A percentile compares a stretch with the other conserved stretches of the same genome.
These are phyloP conservation scores for Daedaleopsis sinensis DNA, from an alignment of 768 basidiomycete species.

Conservation along the genomic window DNA sequence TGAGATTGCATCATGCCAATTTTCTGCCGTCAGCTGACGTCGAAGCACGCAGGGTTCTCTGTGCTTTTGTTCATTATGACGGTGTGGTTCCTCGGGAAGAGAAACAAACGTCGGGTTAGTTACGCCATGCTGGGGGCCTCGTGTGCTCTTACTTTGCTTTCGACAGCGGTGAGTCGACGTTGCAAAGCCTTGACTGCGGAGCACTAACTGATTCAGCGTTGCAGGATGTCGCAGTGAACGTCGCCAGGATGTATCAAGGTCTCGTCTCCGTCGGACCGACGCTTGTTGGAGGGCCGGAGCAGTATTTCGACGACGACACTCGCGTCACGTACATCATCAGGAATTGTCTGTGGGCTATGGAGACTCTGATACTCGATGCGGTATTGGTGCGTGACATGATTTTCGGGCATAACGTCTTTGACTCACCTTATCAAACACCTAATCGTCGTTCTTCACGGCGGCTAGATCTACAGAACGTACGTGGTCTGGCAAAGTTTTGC, in stretches of 20 bases:
- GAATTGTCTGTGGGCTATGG: slow-evolving; percentile 4
- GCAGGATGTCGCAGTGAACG: slow-evolving; percentile 22
- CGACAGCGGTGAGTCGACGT: slow-evolving; percentile 21
- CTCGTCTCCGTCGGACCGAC: slow-evolving; percentile 11
- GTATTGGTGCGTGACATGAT: slow-evolving; percentile 20
- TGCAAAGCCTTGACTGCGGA: not conserved
- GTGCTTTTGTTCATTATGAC: slow-evolving; percentile 26
- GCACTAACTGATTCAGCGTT: not conserved
- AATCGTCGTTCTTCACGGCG: too few relatives aligned
- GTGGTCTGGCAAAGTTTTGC: slow-evolving; percentile 1
- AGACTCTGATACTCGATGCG: slow-evolving; percentile 21
- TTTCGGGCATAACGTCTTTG: not conserved
- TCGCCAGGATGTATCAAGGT: slow-evolving; percentile 9
- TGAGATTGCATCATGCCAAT: not conserved
- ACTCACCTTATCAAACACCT: not conserved
- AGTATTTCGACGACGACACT: slow-evolving; percentile 7
- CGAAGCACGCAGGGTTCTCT: slow-evolving; percentile 19
- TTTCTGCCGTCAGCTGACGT: not conserved
- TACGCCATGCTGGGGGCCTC: slow-evolving; percentile 20
- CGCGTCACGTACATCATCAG: slow-evolving; percentile 10
- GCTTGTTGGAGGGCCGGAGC: slow-evolving; percentile 7
- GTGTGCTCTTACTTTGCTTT: slow-evolving; percentile 17
- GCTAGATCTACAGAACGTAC: slow-evolving; percentile 15
- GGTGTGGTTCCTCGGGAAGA: slow-evolving; percentile 24
- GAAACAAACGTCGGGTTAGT: slow-evolving; percentile 17